These are phyloP conservation scores for Tinospora cordifolia DNA, from an alignment of 164 flowering plant species.

Conservation along the genomic window DNA sequence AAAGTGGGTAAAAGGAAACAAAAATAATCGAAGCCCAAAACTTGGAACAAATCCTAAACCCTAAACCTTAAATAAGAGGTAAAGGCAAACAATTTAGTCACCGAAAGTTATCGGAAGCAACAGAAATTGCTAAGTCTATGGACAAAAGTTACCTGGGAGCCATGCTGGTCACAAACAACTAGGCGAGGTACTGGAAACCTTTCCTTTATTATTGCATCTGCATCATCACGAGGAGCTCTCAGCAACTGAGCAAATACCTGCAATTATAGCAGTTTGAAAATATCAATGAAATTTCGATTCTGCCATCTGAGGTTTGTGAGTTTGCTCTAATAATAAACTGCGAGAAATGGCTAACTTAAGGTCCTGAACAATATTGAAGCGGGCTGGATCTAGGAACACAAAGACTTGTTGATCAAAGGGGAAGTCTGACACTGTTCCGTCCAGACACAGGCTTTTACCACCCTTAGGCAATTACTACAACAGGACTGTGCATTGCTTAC, in stretches of 20 bases:
- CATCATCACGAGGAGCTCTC: conserved; percentile 73
- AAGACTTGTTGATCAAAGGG: too few relatives aligned
- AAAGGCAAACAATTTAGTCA: not conserved
- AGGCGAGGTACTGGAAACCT: conserved; percentile 91
- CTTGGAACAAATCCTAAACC: too few relatives aligned
- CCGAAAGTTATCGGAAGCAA: not conserved
- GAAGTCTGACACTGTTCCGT: too few relatives aligned
- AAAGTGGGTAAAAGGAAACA: not conserved
- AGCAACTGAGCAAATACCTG: conserved; percentile 82
- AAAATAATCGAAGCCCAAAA: not conserved
- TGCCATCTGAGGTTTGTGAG: not conserved
- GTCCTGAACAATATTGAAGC: too few relatives aligned
- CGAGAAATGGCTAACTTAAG: not conserved
- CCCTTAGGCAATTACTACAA: too few relatives aligned
- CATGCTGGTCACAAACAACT: conserved; percentile 94
- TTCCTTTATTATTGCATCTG: conserved; percentile 66
- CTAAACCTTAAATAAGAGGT: not conserved
- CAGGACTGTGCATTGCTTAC: too few relatives aligned
- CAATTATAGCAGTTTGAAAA: conserved; percentile 11
- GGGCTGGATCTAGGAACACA: too few relatives aligned
- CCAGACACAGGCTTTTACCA: too few relatives aligned
- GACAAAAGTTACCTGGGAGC: conserved; percentile 66
- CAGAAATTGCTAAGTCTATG: not conserved
- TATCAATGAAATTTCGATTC: not conserved
- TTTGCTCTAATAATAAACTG: not conserved